Percentiles rank a stretch among this genome's conserved stretches.
Conservation (phyloP, 768 basidiomycete species). For the Mycena venus region DNA sequence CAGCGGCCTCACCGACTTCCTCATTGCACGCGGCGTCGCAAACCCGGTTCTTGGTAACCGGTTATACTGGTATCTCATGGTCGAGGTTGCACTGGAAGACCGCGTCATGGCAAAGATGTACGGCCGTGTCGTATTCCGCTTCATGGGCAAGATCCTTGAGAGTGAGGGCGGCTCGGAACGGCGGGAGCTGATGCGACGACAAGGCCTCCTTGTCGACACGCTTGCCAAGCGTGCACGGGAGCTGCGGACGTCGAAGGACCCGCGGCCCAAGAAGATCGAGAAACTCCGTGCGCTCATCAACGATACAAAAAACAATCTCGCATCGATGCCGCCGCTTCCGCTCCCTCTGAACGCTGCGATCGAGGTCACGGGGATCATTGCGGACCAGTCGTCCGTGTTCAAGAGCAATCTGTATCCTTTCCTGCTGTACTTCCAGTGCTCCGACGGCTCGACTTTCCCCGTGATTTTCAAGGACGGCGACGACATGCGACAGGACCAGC, state of each 20-base stretch:
- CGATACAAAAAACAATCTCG: conserved; percentile 89
- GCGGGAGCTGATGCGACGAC: conserved; percentile 90
- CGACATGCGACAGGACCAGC: conserved; percentile 98
- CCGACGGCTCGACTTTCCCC: conserved; percentile 88
- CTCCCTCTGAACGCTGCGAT: conserved; percentile 93
- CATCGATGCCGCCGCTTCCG: conserved; percentile 83
- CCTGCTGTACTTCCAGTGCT: conserved; percentile 89
- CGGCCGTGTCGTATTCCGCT: conserved; percentile 89
- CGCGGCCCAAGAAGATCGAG: conserved; percentile 97
- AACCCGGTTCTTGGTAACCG: conserved; percentile 91
- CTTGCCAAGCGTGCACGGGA: conserved; percentile 90
- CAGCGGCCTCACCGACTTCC: conserved; percentile 92
- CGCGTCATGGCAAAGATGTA: conserved; percentile 93
- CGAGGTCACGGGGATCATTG: conserved; percentile 86
- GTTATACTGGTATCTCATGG: conserved; percentile 98
- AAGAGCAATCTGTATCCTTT: conserved; percentile 97
- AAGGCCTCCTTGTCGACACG: conserved; percentile 90
- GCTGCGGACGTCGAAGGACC: conserved; percentile 90
- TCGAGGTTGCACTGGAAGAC: conserved; percentile 92
- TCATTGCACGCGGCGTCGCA: conserved; percentile 86
- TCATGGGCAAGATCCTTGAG: conserved; percentile 90
- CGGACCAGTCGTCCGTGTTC: conserved; percentile 96
- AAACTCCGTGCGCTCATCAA: conserved; percentile 88
- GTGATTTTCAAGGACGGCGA: conserved; percentile 99
- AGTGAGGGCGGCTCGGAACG: conserved; percentile 84